These are phyloP conservation scores for Lepidium sativum DNA, from an alignment of 345 rosid genomes.

Conservation along the genomic window DNA sequence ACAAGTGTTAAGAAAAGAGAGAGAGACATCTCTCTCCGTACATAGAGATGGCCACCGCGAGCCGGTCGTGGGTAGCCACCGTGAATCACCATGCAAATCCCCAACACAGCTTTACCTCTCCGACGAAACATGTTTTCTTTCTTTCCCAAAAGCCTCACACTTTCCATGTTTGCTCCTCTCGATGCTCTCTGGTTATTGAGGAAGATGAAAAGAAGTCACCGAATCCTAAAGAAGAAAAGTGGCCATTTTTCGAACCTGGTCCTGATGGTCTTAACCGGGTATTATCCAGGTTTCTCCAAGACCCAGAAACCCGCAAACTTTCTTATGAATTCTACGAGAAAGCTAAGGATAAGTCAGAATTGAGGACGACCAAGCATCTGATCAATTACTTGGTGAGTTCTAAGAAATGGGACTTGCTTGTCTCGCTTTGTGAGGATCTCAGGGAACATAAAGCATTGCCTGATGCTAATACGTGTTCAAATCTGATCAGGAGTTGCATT, in stretches of 20 bases:
- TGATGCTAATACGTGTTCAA: conserved; percentile 45
- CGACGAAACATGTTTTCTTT: conserved; percentile 28
- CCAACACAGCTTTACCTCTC: conserved; percentile 16
- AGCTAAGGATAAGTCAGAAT: conserved; percentile 43
- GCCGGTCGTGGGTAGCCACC: conserved; percentile 29
- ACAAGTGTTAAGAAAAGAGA: conserved; percentile 8
- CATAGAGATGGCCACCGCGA: conserved; percentile 13
- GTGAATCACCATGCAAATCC: conserved; percentile 24
- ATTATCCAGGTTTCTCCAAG: conserved; percentile 34
- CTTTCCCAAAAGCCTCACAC: conserved; percentile 26
- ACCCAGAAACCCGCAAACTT: conserved; percentile 33
- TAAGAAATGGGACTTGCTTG: conserved; percentile 54
- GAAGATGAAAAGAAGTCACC: conserved; percentile 37
- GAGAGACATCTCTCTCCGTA: not conserved
- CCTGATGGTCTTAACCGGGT: conserved; percentile 32
- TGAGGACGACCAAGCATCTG: conserved; percentile 43
- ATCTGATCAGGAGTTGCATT: conserved; percentile 43
- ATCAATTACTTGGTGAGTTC: conserved; percentile 47
- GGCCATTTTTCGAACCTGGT: conserved; percentile 25
- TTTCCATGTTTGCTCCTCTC: conserved; percentile 30
- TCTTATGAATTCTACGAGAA: conserved; percentile 52
- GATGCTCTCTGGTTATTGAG: conserved; percentile 43
- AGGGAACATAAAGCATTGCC: conserved; percentile 46
- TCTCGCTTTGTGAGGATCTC: conserved; percentile 47
- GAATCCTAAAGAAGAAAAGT: conserved; percentile 19